These are phyloP conservation scores for Discostella stelligeroides DNA, from an alignment of 108 stramenopile genomes.

Conservation along the genomic window DNA sequence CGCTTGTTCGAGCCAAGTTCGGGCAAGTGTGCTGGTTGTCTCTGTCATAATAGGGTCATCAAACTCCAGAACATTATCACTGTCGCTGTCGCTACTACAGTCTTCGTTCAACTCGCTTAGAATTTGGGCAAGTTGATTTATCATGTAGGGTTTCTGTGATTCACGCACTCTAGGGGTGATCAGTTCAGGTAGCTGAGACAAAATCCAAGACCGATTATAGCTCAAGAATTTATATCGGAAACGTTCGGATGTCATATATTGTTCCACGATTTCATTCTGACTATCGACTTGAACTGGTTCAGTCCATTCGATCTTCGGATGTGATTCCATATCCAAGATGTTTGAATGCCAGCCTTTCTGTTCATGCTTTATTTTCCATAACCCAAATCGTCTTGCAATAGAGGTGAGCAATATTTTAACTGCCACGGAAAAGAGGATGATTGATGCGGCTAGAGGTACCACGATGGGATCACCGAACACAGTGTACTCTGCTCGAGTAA, in stretches of 20 bases:
- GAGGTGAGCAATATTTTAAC: constrained; percentile 48
- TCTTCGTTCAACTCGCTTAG: constrained; percentile 65
- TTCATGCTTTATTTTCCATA: constrained; percentile 79
- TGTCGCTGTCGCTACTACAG: constrained; percentile 70
- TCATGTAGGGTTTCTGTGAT: constrained; percentile 74
- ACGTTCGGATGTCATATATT: constrained; percentile 70
- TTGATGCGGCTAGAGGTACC: constrained; percentile 46
- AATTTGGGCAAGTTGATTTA: constrained; percentile 77
- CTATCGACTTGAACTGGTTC: constrained; percentile 54
- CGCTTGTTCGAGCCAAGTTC: constrained; percentile 68
- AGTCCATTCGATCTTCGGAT: constrained; percentile 46
- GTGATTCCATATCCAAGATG: constrained; percentile 21
- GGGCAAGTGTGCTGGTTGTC: constrained; percentile 58
- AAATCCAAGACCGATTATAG: constrained; percentile 83
- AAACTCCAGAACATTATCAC: constrained; percentile 61
- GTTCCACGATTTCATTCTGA: constrained; percentile 78
- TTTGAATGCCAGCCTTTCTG: constrained; percentile 65
- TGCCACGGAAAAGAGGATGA: constrained; percentile 33
- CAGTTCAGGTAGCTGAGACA: constrained; percentile 74
- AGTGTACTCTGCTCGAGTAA: constrained; percentile 73
- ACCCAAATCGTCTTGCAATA: constrained; percentile 57
- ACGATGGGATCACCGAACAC: constrained; percentile 77
- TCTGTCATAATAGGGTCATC: constrained; percentile 61
- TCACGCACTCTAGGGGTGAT: constrained; percentile 78
- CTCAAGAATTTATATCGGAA: constrained; percentile 89